Base-by-base conservation (phyloP, 164 flowering plant genomes). In the Akebia trifoliata region DNA sequence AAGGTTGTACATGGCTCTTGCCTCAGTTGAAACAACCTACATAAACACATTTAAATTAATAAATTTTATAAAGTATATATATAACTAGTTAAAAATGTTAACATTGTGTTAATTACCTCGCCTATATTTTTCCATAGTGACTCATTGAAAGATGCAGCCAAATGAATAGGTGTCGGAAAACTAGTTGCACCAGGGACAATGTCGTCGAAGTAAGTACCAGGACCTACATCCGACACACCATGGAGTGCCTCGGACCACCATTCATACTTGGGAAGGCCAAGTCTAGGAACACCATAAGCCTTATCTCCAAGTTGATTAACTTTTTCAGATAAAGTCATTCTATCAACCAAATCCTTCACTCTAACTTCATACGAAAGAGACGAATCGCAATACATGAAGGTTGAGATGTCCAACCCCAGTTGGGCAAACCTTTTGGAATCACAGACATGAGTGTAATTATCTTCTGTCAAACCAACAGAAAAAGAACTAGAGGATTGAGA, bases 211-310 rank as follows among this genome's bases (percentile, higher is more conserved):
- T n/a, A 10, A 6, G 59, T 62, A 5, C 59, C 69, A 2, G 37
- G 42, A 1, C 71, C 75, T 1, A 39, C 26, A 25, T 68, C 20
- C 1, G 78, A 69, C 8, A 72, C 68, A 14, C 77, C 79, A 50
- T 76, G 77, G 4, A 72, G 35, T 0, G 74, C 75, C 62, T 74
- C 78, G 0, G 71, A 56, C 37, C 36, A 60, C 55, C 57, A 54
- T 9, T 36, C 10, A 37, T 54, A 34, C 59, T 4, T 38, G 18
- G 24, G 22, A 24, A 24, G 18, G 17, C 36, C 51, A 24, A 26
- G 24, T 11, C 51, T 47, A 47, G 30, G 30, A 20, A 47, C 51
- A 2, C 51, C 51, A 25, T 8, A 14, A 12, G 51, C 51, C 14
- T 14, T 25, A 20, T 47, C 51, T 47, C 18, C 51, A 47, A 47